These are phyloP conservation scores for Coelastrella sp. DNA, from an alignment of 139 green algal genomes.

Conservation along the genomic window DNA sequence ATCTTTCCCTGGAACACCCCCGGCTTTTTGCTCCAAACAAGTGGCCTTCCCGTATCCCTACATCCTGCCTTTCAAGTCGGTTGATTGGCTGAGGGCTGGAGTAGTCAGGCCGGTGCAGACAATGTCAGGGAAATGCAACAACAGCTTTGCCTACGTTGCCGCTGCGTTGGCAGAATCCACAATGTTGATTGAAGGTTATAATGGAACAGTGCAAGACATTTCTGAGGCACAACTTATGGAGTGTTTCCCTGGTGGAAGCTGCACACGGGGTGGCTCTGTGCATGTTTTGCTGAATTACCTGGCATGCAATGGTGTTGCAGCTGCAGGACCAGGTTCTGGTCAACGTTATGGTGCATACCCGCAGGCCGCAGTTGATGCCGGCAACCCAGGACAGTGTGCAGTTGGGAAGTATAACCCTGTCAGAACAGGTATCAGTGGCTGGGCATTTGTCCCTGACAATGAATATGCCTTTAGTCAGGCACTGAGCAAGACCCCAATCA, in stretches of 20 bases:
- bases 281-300: slow-evolving; percentile 41
- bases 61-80: neutral
- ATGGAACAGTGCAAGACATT: slow-evolving; percentile 9
- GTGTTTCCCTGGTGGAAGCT: slow-evolving; percentile 11
- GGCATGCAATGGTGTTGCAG: slow-evolving; percentile 40
- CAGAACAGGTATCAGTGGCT: slow-evolving; percentile 15
- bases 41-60: neutral
- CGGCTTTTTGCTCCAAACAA: neutral
- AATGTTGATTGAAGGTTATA: slow-evolving; percentile 30
- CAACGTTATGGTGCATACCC: neutral
- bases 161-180: slow-evolving; percentile 13
- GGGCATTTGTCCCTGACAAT: slow-evolving; percentile 2
- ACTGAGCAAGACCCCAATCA: slow-evolving; percentile 4
- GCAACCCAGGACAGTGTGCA: neutral
- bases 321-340: neutral
- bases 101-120: neutral
- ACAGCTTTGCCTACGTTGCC: slow-evolving; percentile 38
- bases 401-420: slow-evolving; percentile 18
- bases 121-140: slow-evolving; percentile 20
- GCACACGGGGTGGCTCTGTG: slow-evolving; percentile 16
- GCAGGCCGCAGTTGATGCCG: neutral
- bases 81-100: slow-evolving; percentile 24
- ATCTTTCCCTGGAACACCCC: neutral
- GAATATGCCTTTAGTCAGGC: slow-evolving; percentile 2
- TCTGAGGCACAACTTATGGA: slow-evolving; percentile 28